Conservation (phyloP, 1,284 basidiomycete genomes). For the Polyporus tsugae region DNA sequence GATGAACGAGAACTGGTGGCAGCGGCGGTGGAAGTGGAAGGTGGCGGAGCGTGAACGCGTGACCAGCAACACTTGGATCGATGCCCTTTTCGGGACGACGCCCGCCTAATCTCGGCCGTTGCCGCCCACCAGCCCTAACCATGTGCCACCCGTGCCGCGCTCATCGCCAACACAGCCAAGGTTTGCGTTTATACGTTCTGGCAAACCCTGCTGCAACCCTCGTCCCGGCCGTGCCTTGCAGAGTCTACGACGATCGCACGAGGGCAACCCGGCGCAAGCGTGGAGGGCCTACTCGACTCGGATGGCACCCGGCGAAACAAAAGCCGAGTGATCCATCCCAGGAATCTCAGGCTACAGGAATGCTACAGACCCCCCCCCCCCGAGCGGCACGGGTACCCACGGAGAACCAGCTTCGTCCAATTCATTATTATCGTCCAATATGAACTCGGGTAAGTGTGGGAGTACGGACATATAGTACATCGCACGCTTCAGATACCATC, state of each 20-base stretch:
- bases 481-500: background rate
- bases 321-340: conserved; percentile 4
- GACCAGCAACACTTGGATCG: conserved; percentile 9
- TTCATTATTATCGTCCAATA: background rate
- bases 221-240: background rate
- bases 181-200: conserved; percentile 3
- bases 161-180: conserved; percentile 2
- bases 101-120: conserved; percentile 37
- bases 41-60: background rate
- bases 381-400: conserved; percentile 9
- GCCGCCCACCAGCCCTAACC: conserved; percentile 33
- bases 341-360: background rate
- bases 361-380: background rate
- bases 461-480: background rate
- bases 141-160: conserved; percentile 5
- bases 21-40: background rate
- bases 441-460: conserved; percentile 3
- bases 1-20: background rate
- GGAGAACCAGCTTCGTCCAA: background rate
- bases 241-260: conserved; percentile 17
- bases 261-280: background rate
- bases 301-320: background rate
- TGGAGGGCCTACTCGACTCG: background rate
- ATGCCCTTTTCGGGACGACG: conserved; percentile 34
- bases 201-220: conserved; percentile 1